Conservation (phyloP, 2,329 filamentous ascomycete species). For the Dendrostoma leiphaemia region DNA sequence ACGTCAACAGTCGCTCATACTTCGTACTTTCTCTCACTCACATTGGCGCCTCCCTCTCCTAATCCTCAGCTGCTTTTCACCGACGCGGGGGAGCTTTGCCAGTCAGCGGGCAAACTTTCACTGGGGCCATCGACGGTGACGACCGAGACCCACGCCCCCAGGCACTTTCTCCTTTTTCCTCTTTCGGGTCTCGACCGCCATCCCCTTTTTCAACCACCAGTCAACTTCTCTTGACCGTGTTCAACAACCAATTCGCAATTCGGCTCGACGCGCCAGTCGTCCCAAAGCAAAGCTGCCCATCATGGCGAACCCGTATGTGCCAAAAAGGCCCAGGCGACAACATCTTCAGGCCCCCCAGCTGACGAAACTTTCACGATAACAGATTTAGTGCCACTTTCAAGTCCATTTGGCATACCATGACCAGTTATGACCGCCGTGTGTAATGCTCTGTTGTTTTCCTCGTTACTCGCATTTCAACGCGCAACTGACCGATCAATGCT, state of each 20-base stretch:
- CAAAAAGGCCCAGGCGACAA: neutral
- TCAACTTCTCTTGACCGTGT: slow-evolving; percentile 4
- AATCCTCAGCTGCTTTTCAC: neutral
- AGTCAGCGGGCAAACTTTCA: slow-evolving; percentile 11
- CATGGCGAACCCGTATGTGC: slow-evolving; percentile 20
- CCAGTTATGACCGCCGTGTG: slow-evolving; percentile 67
- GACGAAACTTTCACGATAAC: slow-evolving; percentile 15
- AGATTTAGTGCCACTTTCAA: slow-evolving; percentile 73
- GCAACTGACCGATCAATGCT: slow-evolving; percentile 20
- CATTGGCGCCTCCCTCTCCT: neutral
- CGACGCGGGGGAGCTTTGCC: neutral
- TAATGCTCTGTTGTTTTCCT: slow-evolving; percentile 26
- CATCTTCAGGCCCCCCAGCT: slow-evolving; percentile 2
- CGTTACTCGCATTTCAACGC: slow-evolving; percentile 7
- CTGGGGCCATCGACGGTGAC: slow-evolving; percentile 16
- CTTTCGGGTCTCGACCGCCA: slow-evolving; percentile 16
- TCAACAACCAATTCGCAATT: slow-evolving; percentile 1
- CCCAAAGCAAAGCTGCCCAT: slow-evolving; percentile 11
- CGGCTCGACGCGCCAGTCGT: slow-evolving; percentile 13
- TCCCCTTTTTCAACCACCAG: slow-evolving; percentile 9
- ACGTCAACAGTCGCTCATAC: too few species aligned
- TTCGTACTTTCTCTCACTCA: neutral
- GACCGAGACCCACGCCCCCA: slow-evolving; percentile 18
- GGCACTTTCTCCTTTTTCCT: slow-evolving; percentile 16
- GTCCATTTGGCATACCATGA: slow-evolving; percentile 93